Evolutionary conservation across 192 early-diverging fungal species (phyloP).

Genomic region (Funneliformis geosporum): DNA sequence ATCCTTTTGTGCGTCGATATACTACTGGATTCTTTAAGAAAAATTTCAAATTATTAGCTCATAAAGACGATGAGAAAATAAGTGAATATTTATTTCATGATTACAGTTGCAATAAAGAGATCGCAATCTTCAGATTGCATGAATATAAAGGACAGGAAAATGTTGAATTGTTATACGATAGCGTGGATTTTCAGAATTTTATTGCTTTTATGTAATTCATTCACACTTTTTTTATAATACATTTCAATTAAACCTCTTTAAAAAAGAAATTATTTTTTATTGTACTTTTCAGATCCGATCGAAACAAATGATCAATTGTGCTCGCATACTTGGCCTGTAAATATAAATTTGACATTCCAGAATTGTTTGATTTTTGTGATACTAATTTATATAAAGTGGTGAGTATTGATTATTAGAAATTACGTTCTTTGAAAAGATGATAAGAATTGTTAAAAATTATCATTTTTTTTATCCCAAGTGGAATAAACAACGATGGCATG

Average conservation of each 20-base stretch:
- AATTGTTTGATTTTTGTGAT: conserved; percentile 12
- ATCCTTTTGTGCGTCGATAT: conserved; percentile 4
- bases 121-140: neutral
- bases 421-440: neutral
- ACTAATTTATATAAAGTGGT: neutral
- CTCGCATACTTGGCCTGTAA: neutral
- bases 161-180: neutral
- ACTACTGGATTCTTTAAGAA: neutral
- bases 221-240: neutral
- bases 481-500: neutral
- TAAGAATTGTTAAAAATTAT: neutral
- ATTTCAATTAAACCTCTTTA: too few species aligned
- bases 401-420: neutral
- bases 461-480: neutral
- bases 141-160: conserved; percentile 9
- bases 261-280: neutral
- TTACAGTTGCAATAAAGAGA: conserved; percentile 1
- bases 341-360: conserved; percentile 17
- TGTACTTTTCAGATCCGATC: neutral
- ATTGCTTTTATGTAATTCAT: neutral
- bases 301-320: neutral
- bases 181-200: neutral
- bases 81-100: neutral
- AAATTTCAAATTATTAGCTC: neutral
- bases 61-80: neutral